phyloP scores from a whole-genome alignment of 306 rosid species.

The Sesbania bispinosa region DNA sequence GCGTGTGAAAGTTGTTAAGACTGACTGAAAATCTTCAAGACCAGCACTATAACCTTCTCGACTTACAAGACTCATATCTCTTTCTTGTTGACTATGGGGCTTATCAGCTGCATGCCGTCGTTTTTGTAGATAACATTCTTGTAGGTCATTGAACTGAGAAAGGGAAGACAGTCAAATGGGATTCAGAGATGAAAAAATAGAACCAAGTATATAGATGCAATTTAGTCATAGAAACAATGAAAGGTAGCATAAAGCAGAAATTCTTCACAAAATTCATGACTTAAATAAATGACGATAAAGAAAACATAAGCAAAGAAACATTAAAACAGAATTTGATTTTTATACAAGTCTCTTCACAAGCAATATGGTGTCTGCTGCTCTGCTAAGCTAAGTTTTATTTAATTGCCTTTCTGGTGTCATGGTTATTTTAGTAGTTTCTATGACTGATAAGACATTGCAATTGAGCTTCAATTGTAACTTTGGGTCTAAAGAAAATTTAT shows the following conservation, averaged over 20 bases:
- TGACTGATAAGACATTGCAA: background rate
- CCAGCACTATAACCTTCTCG: slow-evolving; percentile 81
- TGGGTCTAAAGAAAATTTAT: background rate
- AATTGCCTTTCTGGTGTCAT: slow-evolving; percentile 4
- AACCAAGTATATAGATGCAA: background rate
- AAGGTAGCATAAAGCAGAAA: background rate
- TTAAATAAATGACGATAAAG: background rate
- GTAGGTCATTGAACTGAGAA: slow-evolving; percentile 83
- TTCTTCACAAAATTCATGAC: background rate
- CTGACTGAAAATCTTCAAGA: slow-evolving; percentile 91
- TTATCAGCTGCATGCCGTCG: slow-evolving; percentile 68
- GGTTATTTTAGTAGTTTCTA: background rate
- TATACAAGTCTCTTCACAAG: background rate
- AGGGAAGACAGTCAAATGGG: slow-evolving; percentile 24
- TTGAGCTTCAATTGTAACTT: background rate
- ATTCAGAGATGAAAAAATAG: slow-evolving; percentile 2
- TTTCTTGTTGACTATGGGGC: slow-evolving; percentile 53
- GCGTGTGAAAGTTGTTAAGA: slow-evolving; percentile 78
- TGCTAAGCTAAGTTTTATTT: background rate
- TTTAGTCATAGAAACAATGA: background rate
- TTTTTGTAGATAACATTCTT: slow-evolving; percentile 96
- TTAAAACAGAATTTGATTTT: background rate
- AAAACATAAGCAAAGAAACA: background rate
- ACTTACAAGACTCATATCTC: slow-evolving; percentile 49
- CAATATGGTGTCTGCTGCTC: background rate